Evolutionary conservation across 805 yeast species (phyloP).

Genomic region (Starmerella stellata): DNA sequence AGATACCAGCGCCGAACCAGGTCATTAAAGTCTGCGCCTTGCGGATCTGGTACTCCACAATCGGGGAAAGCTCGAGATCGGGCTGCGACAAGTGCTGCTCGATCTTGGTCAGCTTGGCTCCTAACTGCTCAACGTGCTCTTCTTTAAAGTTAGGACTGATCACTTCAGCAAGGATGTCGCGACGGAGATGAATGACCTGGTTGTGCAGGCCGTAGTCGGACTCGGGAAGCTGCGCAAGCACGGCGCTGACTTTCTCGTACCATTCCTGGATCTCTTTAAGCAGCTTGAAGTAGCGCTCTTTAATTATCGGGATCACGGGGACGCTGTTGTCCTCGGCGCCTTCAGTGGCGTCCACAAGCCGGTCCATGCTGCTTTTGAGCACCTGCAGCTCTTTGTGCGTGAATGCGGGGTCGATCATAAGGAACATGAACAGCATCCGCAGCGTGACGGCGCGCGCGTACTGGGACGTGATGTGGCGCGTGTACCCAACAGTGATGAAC

Average conservation of each 20-base stretch:
- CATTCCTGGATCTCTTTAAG: slow-evolving; percentile 2
- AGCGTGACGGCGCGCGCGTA: slow-evolving; percentile 80
- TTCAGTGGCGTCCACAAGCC: slow-evolving; percentile 46
- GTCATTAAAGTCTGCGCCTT: slow-evolving; percentile 6
- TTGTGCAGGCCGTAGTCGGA: slow-evolving; percentile 11
- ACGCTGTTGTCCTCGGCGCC: slow-evolving; percentile 25
- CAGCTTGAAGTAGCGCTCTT: neutral
- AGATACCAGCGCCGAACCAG: slow-evolving; percentile 15
- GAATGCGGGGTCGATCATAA: slow-evolving; percentile 62
- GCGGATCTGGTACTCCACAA: slow-evolving; percentile 7
- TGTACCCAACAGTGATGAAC: slow-evolving; percentile 80
- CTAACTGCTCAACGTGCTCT: slow-evolving; percentile 4
- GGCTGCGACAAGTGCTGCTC: slow-evolving; percentile 1
- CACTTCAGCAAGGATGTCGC: slow-evolving; percentile 12
- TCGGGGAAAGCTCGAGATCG: slow-evolving; percentile 1
- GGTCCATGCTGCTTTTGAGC: slow-evolving; percentile 51
- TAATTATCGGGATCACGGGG: slow-evolving; percentile 31
- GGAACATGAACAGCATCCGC: slow-evolving; percentile 62
- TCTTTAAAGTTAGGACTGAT: slow-evolving; percentile 3
- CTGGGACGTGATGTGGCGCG: slow-evolving; percentile 82
- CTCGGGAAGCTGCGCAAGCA: slow-evolving; percentile 9
- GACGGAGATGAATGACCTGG: slow-evolving; percentile 17
- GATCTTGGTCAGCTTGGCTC: slow-evolving; percentile 6
- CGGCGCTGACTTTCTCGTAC: neutral
- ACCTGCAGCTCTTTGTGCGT: slow-evolving; percentile 73